Base-by-base conservation (phyloP, 1,139 yeast genomes). In the Suhomyces chickasaworum region DNA sequence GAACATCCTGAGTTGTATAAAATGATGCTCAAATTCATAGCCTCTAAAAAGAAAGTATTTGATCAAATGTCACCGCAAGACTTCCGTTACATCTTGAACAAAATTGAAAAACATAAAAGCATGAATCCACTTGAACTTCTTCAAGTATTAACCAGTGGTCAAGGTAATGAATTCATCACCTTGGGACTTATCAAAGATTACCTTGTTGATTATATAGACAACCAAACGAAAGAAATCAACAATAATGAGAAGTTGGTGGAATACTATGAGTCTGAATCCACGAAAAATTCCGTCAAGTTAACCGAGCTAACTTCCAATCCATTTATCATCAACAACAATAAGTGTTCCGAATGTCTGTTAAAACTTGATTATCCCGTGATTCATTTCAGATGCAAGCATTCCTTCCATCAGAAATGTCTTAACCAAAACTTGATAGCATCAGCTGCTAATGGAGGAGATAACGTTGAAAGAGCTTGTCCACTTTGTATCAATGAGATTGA, bases 371-470 rank as follows among this genome's bases (percentile, higher is more conserved):
- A 85, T 45, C 98, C 98, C 0, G 78, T 86, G 7, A 79, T 88
- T 1, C 96, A 89, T 58, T 95, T 91, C 70, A 81, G 84, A 51
- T 93, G 99, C 68, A 79, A 79, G 44, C 99, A 93, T 59, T 83
- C 95, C 3, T 90, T 81, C 60, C 99, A 93, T 61, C 89, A 86
- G 55, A 73, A 88, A 43, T 95, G 99, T 59, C 65, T 93, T 18
- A 75, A 77, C 42, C 84, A 83, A 40, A 66, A 63, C 49, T 55
- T 64, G 27, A 59, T 70, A 45, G 58, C 64, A 10, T 57, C 64
- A 16, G 39, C 54, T 17, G 33, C 41, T 13, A 48, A 46, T 10
- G 52, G 48, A 15, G 44, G 33, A 27, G 37, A 31, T 35, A 57
- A 58, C 27, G 58, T 54, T 6, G 60, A 58, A 29, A 63, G 64